Evolutionary conservation across 1,284 basidiomycete species (phyloP).

Genomic region (Anthracocystis panici-leucophaei): DNA sequence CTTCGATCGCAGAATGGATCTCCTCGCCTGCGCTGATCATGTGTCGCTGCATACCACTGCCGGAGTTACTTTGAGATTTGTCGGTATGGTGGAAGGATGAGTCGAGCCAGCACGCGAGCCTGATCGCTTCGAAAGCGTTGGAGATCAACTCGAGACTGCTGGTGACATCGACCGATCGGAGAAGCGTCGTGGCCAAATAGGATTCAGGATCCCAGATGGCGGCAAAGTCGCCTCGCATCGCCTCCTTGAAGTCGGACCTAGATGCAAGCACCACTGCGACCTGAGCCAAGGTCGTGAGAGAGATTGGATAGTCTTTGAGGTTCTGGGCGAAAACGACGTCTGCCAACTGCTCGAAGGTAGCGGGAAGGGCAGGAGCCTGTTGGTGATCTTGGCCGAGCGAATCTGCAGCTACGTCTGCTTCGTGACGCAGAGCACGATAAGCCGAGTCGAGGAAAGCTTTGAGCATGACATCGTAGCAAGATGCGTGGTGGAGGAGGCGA

Average conservation of each 20-base stretch:
- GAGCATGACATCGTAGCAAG: slow-evolving; percentile 31
- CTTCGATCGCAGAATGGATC: neutral
- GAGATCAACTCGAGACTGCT: slow-evolving; percentile 21
- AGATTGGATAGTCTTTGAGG: slow-evolving; percentile 1
- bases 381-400: neutral
- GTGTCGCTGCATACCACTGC: neutral
- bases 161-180: slow-evolving; percentile 19
- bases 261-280: slow-evolving; percentile 20
- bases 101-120: slow-evolving; percentile 36
- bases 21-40: slow-evolving; percentile 8
- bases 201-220: slow-evolving; percentile 47
- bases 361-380: neutral
- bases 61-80: neutral
- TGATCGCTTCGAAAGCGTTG: slow-evolving; percentile 25
- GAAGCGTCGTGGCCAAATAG: slow-evolving; percentile 16
- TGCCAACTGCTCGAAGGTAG: slow-evolving; percentile 13
- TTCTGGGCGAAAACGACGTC: neutral
- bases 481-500: slow-evolving; percentile 20
- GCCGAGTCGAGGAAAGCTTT: slow-evolving; percentile 35
- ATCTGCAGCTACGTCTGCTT: slow-evolving; percentile 3
- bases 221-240: slow-evolving; percentile 30
- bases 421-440: slow-evolving; percentile 21
- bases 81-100: slow-evolving; percentile 4
- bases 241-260: slow-evolving; percentile 26
- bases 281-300: slow-evolving; percentile 36